Base-by-base conservation (phyloP, 2,329 filamentous ascomycete genomes). In the Septoria linicola region DNA sequence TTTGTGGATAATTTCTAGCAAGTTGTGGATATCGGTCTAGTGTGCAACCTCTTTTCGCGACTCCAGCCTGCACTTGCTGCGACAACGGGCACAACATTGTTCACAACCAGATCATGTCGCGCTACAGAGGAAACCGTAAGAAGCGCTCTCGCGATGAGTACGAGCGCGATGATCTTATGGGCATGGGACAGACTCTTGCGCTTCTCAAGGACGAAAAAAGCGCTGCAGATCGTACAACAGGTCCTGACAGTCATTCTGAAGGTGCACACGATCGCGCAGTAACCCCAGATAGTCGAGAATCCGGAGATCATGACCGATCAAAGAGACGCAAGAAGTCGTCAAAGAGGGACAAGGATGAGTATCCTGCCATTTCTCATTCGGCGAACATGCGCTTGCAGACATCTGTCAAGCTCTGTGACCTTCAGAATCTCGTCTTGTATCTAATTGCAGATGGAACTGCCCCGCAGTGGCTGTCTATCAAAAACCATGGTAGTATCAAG, bases 391-490 rank as follows among this genome's bases (percentile, higher is more conserved):
- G 74, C 17, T 66, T 82, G 34, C 74, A 81, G 54, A 73, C 73
- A 10, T 76, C 76, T 34, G 76, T 84, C 51, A 80, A 78, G 44
- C 75, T 84, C 47, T 70, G 73, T 41, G 80, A 84, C 59, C 65
- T 85, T 14, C 82, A 84, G 61, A 71, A 74, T 16, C 68, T 85
- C 23, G 71, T 78, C 8, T 72, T 85, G 19, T 84, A 84, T 66
- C 72, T 82, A 55, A 75, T 85, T 48, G 79, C 80, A n/a, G 81
- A 84, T 61, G 80, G 77, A 7, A 70, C 75, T 25, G 77, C 79
- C 20, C 82, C 82, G n/a, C 80, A 82, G 63, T 85, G 81, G 81
- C 77, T 83, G 13, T 78, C 80, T 23, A 72, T 85, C 51, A 76
- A 75, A 55, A 77, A 83, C 64, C 78, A 78, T 37, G 70, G 69